Conservation (phyloP, 495 filamentous ascomycete species). For the Penicillium cinerascens region DNA sequence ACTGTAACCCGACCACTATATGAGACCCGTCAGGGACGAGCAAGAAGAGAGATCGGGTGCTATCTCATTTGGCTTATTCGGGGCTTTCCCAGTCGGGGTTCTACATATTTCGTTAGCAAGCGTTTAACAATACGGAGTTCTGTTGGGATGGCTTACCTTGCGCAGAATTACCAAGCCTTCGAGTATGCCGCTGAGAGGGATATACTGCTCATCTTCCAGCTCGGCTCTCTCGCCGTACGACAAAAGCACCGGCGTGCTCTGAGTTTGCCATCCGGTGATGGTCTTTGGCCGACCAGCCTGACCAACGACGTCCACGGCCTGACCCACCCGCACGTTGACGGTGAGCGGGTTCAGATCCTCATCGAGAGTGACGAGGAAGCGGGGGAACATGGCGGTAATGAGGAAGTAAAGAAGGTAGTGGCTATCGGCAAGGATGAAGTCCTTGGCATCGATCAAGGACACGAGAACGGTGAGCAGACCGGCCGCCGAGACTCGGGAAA, state of each 20-base stretch:
- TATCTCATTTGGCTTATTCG: conserved; percentile 28
- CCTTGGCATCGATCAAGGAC: conserved; percentile 89
- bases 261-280: conserved; percentile 99
- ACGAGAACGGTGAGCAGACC: conserved; percentile 88
- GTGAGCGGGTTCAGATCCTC: conserved; percentile 90
- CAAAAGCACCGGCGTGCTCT: conserved; percentile 93
- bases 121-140: not conserved
- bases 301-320: conserved; percentile 96
- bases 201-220: conserved; percentile 95
- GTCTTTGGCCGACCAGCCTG: conserved; percentile 97
- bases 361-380: conserved; percentile 93
- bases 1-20: conserved; percentile 25
- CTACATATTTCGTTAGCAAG: conserved; percentile 33
- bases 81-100: conserved; percentile 54
- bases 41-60: conserved; percentile 15
- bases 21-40: conserved; percentile 15
- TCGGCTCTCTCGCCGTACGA: conserved; percentile 93
- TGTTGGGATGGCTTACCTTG: conserved; percentile 65
- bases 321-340: conserved; percentile 94
- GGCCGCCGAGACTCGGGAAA: conserved; percentile 85
- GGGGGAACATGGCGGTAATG: conserved; percentile 93
- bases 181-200: conserved; percentile 81
- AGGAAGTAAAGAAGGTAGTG: conserved; percentile 98
- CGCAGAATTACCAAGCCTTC: conserved; percentile 94
- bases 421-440: conserved; percentile 82